Evolutionary conservation across 371 early-diverging fungal genomes (phyloP).

Genomic region (Mortierella polycephala): DNA sequence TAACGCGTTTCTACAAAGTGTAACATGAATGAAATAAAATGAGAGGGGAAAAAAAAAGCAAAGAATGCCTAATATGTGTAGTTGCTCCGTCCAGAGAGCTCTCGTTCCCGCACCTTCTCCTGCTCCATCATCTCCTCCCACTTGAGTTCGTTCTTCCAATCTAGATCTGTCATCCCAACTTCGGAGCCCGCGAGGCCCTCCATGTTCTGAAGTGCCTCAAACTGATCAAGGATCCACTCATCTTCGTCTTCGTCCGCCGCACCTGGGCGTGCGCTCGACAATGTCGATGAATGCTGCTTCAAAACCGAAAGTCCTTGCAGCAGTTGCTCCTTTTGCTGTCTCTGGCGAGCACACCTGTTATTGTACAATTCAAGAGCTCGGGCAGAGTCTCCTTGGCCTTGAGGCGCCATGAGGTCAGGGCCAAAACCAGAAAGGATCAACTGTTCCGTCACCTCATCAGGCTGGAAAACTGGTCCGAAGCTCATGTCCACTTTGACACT

Average conservation of each 20-base stretch:
- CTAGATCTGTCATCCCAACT: slow-evolving; percentile 37
- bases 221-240: slow-evolving; percentile 19
- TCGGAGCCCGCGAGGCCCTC: slow-evolving; percentile 11
- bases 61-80: no score
- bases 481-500: no score
- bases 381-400: slow-evolving; percentile 28
- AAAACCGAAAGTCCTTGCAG: slow-evolving; percentile 13
- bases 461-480: not conserved
- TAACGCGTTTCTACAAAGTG: no score
- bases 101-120: slow-evolving; percentile 31
- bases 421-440: slow-evolving; percentile 44
- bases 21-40: no score
- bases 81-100: slow-evolving; percentile 22
- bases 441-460: slow-evolving; percentile 22
- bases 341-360: slow-evolving; percentile 33
- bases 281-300: not conserved
- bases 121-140: slow-evolving; percentile 49
- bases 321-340: slow-evolving; percentile 21
- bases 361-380: slow-evolving; percentile 45
- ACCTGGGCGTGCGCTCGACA: not conserved
- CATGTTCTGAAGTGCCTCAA: slow-evolving; percentile 9
- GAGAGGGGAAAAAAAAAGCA: no score
- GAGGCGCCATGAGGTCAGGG: slow-evolving; percentile 21
- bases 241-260: slow-evolving; percentile 7
- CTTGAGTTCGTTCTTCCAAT: slow-evolving; percentile 43